These are phyloP conservation scores for Phytophthora ohioensis DNA, from an alignment of 352 stramenopile species.

Conservation along the genomic window DNA sequence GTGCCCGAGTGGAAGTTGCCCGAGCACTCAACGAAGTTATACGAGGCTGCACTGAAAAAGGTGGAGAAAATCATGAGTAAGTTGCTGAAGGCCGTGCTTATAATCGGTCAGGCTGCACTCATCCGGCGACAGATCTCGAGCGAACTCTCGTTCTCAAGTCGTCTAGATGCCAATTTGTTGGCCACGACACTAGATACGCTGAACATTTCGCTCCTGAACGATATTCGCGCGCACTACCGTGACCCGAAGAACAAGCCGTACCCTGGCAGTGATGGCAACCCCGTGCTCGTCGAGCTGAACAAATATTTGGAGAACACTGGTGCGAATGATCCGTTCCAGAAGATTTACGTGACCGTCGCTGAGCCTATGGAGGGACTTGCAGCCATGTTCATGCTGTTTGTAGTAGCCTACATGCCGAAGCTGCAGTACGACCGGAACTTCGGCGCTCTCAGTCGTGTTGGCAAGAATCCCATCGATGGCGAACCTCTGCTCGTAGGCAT, in stretches of 20 bases:
- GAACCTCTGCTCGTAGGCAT: constrained; percentile 92
- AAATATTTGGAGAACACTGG: constrained; percentile 94
- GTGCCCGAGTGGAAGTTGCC: constrained; percentile 91
- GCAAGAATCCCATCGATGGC: constrained; percentile 94
- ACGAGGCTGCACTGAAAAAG: constrained; percentile 92
- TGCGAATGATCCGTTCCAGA: constrained; percentile 93
- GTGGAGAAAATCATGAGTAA: constrained; percentile 96
- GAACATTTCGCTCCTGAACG: constrained; percentile 91
- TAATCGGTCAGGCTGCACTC: constrained; percentile 94
- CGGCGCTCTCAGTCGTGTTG: constrained; percentile 88
- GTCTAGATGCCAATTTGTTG: constrained; percentile 92
- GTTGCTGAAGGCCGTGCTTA: constrained; percentile 92
- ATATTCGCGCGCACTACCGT: constrained; percentile 90
- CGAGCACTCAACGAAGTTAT: constrained; percentile 86
- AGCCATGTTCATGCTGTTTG: constrained; percentile 92
- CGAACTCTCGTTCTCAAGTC: constrained; percentile 91
- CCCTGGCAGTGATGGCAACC: constrained; percentile 77
- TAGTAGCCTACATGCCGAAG: constrained; percentile 94
- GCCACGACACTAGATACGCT: constrained; percentile 89
- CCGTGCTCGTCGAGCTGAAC: constrained; percentile 91
- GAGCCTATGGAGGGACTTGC: constrained; percentile 91
- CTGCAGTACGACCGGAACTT: constrained; percentile 94
- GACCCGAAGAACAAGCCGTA: constrained; percentile 86
- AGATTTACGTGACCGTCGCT: constrained; percentile 95
- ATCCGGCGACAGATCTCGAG: constrained; percentile 93